Evolutionary conservation across 805 yeast genomes (phyloP).

Genomic region (Candida ovalis): DNA sequence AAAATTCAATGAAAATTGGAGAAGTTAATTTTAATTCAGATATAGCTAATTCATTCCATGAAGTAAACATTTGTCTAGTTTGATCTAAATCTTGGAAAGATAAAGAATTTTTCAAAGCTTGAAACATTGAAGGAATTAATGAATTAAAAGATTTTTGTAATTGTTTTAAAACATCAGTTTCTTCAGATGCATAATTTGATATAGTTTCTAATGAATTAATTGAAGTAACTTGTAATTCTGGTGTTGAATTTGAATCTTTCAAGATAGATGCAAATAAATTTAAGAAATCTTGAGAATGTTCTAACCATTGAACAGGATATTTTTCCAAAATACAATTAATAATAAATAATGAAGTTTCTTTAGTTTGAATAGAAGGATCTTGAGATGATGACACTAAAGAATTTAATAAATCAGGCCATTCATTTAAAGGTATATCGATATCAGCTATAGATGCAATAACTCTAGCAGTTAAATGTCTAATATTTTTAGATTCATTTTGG

Average conservation of each 20-base stretch:
- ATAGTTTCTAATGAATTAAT: constrained; percentile 76
- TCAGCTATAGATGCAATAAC: constrained; percentile 84
- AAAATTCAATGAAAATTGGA: constrained; percentile 62
- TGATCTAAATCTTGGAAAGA: constrained; percentile 65
- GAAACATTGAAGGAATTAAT: constrained; percentile 75
- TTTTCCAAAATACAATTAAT: constrained; percentile 76
- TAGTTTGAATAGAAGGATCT: constrained; percentile 43
- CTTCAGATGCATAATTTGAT: constrained; percentile 64
- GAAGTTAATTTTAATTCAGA: constrained; percentile 79
- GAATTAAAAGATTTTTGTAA: constrained; percentile 49
- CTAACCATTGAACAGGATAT: constrained; percentile 52
- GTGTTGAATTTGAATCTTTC: constrained; percentile 48
- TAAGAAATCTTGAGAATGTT: constrained; percentile 64
- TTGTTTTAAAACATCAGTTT: constrained; percentile 40
- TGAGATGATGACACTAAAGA: constrained; percentile 65
- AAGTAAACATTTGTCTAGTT: constrained; percentile 75
- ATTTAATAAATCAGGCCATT: constrained; percentile 78
- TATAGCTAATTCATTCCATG: constrained; percentile 74
- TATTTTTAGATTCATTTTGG: constrained; percentile 53
- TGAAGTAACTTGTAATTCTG: constrained; percentile 76
- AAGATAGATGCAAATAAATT: constrained; percentile 67
- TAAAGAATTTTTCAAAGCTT: constrained; percentile 73
- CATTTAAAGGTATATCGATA: constrained; percentile 57
- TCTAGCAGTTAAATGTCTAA: constrained; percentile 87
- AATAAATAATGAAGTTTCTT: constrained; percentile 82